These are phyloP conservation scores for Sclerotinia subarctica DNA, from an alignment of 2,329 filamentous ascomycete species.

Conservation along the genomic window DNA sequence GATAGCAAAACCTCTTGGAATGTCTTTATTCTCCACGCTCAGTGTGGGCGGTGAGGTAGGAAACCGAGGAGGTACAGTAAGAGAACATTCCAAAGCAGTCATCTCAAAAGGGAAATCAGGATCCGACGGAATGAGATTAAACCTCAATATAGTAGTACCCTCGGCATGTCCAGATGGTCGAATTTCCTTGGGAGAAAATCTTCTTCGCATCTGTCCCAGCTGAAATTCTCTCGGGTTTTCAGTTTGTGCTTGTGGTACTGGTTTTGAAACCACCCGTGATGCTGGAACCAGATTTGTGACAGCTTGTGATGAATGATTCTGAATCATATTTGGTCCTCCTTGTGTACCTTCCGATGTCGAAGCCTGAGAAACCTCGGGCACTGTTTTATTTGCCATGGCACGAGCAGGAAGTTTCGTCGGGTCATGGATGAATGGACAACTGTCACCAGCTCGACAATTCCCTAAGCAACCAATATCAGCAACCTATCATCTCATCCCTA, in stretches of 20 bases:
- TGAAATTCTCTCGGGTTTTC: conserved; percentile 72
- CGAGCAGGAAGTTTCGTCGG: conserved; percentile 30
- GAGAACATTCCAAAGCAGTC: conserved; percentile 62
- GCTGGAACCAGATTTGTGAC: conserved; percentile 35
- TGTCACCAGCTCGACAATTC: conserved; percentile 48
- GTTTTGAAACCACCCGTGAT: conserved; percentile 59
- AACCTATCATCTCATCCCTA: conserved; percentile 25
- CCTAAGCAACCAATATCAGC: conserved; percentile 40
- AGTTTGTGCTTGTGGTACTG: conserved; percentile 60
- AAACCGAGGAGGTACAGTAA: conserved; percentile 63
- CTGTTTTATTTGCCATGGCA: conserved; percentile 22
- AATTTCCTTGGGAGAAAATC: conserved; percentile 55
- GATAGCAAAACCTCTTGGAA: conserved; percentile 68
- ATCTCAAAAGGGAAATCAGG: conserved; percentile 82
- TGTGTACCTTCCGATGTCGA: conserved; percentile 22
- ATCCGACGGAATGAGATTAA: conserved; percentile 70
- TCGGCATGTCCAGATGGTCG: conserved; percentile 24
- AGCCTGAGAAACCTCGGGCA: conserved; percentile 22
- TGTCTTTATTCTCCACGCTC: conserved; percentile 64
- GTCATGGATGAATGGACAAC: conserved; percentile 51
- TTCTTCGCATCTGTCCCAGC: conserved; percentile 66
- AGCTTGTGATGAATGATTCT: conserved; percentile 36
- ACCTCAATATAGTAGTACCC: conserved; percentile 52
- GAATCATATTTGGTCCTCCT: conserved; percentile 25
- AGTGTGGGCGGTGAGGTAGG: conserved; percentile 58